Base-by-base conservation (phyloP, 495 filamentous ascomycete species). In the Penicillium tannophilum region DNA sequence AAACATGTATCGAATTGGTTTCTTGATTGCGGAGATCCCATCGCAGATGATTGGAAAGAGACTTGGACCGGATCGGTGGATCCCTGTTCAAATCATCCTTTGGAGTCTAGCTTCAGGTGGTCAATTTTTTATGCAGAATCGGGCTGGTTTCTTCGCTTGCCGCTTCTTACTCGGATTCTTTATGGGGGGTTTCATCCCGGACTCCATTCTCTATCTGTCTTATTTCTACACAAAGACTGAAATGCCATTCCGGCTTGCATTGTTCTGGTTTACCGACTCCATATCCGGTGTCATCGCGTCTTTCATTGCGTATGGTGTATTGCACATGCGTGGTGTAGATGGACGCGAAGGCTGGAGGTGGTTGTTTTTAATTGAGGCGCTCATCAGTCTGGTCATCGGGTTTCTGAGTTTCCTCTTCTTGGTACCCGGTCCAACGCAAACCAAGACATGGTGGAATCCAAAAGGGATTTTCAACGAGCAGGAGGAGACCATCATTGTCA, bases 401-500 rank as follows among this genome's bases (percentile, higher is more conserved):
- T 55, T 81, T n/a, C 60, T 80, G 6, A 78, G 78, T 6, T 85
- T 73, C 66, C 63, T 77, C 6, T 73, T 85, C 20, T 78, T 88
- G 65, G 78, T 82, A 2, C 76, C 78, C 0, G 72, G 73, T 10
- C 71, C 76, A 3, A 75, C 70, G 6, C 81, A 86, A 62, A 91
- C 89, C 0, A 72, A 71, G 23, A 86, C 78, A 42, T 83, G 80
- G 78, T 84, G 86, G 62, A 78, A 86, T 31, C 85, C 86, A 3
- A 84, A 82, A 50, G 89, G 88, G 0, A 90, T 84, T 81, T 90
- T 90, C 60, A 80, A 73, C 1, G 84, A 85, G 52, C 71, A 79
- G 1, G 85, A 90, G 60, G 85, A 88, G 62, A 78, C 71, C 6
- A 90, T 91, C 63, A 84, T 91, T 19, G 87, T 89, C 11, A 92